Base-by-base conservation (phyloP, 768 basidiomycete genomes). In the Collybia nuda region DNA sequence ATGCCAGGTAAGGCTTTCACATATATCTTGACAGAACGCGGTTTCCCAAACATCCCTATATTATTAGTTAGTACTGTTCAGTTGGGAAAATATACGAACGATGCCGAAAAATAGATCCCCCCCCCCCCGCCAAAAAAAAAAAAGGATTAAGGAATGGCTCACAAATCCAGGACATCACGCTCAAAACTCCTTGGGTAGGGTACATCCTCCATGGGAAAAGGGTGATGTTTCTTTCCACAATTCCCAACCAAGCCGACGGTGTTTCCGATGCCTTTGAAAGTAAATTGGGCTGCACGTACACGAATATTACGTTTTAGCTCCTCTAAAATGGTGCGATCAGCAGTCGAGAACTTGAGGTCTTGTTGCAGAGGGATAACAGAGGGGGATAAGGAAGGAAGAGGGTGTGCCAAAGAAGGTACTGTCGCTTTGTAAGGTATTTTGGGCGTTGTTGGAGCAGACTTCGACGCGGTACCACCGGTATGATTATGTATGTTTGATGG, bases 101-200 rank as follows among this genome's bases (percentile, higher is more conserved):
- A 43, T 29, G 7, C 36, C 39, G 46, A 47, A 14, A 49, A 41
- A 19, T 22, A 29, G 35, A 53, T 40, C 37, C 38, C 47, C n/a
- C n/a, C n/a, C n/a, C n/a, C n/a, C n/a, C n/a, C n/a, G n/a, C n/a
- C n/a, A n/a, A n/a, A 51, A 43, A 44, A 42, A 21, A 48, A 3
- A 37, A 8, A 37, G 21, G 44, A 39, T 22, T 47, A 44, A 55
- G 40, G 44, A 54, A 15, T 23, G 9, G 80, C 86, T 72, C 61
- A 88, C 87, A 85, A 60, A 67, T 89, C 88, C 21, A 88, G 62
- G 35, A 82, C 79, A 26, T 79, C 74, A 15, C 77, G 67, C 50
- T 82, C 85, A 59, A 86, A 88, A 58, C 76, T 80, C 54, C 84
- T 72, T 6, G 88, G 86, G 62, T 88, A 90, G 11, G 88, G 86